phyloP scores from a whole-genome alignment of 192 early-diverging fungal genomes.

The Mortierella alpina region DNA sequence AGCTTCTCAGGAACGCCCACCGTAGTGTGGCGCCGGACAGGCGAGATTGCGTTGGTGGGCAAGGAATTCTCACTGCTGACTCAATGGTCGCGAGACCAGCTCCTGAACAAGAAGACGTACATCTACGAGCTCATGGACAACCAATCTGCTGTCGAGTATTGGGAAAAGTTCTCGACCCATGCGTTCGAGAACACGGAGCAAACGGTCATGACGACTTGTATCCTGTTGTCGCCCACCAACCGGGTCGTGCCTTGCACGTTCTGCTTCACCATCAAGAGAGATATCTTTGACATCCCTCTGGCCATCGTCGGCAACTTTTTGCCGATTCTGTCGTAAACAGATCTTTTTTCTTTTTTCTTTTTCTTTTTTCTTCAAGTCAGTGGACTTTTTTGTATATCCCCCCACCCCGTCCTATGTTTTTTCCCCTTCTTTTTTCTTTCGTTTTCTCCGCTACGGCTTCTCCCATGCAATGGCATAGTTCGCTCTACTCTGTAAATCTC shows the following conservation, averaged over 20 bases:
- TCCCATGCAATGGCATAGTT: neutral
- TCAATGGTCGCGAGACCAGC: conserved; percentile 87
- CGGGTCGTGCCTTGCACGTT: conserved; percentile 88
- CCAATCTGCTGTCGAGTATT: conserved; percentile 92
- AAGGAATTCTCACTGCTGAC: conserved; percentile 97
- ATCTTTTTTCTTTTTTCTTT: conserved; percentile 1
- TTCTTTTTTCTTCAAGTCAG: neutral
- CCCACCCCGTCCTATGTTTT: neutral
- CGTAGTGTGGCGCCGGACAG: conserved; percentile 96
- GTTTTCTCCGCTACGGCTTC: neutral
- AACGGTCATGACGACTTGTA: conserved; percentile 90
- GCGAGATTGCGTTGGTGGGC: conserved; percentile 94
- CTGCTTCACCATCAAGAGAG: conserved; percentile 96
- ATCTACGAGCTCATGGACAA: conserved; percentile 96
- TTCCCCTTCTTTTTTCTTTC: neutral
- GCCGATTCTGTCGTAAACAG: conserved; percentile 39
- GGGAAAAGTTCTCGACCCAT: conserved; percentile 93
- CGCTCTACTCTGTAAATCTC: neutral
- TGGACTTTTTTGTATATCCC: neutral
- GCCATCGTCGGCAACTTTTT: conserved; percentile 81
- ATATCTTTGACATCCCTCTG: conserved; percentile 95
- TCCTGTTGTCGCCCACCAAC: conserved; percentile 78
- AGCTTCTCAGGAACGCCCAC: conserved; percentile 95
- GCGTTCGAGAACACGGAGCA: conserved; percentile 95
- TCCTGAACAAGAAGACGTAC: conserved; percentile 81